Base-by-base conservation (phyloP, 2,329 filamentous ascomycete species). In the Talaromyces rugulosus region DNA sequence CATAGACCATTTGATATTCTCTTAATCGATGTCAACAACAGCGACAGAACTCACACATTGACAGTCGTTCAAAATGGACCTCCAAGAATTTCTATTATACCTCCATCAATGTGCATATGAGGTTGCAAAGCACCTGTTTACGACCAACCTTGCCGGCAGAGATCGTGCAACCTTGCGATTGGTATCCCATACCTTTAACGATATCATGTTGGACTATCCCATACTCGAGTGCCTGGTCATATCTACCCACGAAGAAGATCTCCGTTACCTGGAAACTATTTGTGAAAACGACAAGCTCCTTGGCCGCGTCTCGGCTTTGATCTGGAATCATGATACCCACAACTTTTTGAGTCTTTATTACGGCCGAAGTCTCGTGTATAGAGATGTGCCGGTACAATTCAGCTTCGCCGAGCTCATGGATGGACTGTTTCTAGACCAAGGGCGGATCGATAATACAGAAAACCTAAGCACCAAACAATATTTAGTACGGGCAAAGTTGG, bases 271-370 rank as follows among this genome's bases (percentile, higher is more conserved):
- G 5, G 33, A 60, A 23, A 14, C 33, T 1, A 36, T 63, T n/a
- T 56, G 57, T n/a, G 23, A 34, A 0, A 63, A 63, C 30, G 23
- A 34, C 1, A 56, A 14, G 14, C 31, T 63, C 5, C 23, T 59
- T 18, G 42, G 28, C 50, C 61, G 57, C 34, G 51, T 63, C 12
- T 2, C 53, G 6, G 28, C 14, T 4, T n/a, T 63, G 28, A 14
- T 47, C 6, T 63, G 61, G 61, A 33, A 53, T 34, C 34, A 63
- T 9, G 50, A 51, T 28, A 36, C 42, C 0, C 40, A 54, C 31
- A n/a, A 51, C 14, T 28, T 59, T 44, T n/a, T 36, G 2, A 30
- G 28, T 52, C 16, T 58, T 8, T 9, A 23, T 23, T 1, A 23
- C 23, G 23, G 2, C 23, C 23, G 1, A 23, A 23, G 2, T 23